A percentile compares a stretch with the other conserved stretches of the same genome.
These are phyloP conservation scores for Blastocystis sp. DNA, from an alignment of 352 stramenopile species.

Conservation along the genomic window DNA sequence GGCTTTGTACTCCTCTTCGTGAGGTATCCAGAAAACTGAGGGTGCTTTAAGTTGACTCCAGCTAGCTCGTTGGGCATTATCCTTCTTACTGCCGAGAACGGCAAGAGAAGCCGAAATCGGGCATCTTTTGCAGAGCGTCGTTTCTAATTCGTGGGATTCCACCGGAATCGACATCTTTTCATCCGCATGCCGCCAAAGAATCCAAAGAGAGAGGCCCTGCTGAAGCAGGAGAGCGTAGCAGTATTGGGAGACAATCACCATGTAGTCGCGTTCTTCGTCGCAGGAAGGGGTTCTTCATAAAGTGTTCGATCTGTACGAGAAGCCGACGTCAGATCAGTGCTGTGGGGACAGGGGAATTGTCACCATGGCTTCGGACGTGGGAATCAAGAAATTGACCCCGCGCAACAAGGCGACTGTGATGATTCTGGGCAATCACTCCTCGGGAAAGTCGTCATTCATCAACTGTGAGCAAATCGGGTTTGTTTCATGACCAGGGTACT, in stretches of 20 bases:
- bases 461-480: conserved; percentile 78
- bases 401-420: conserved; percentile 81
- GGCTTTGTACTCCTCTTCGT: conserved; percentile 84
- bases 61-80: conserved; percentile 49
- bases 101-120: too few relatives aligned
- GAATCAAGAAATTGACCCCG: conserved; percentile 76
- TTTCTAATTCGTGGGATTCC: neutral
- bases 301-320: conserved; percentile 54
- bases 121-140: too few relatives aligned
- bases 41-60: conserved; percentile 80
- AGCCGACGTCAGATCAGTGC: conserved; percentile 48
- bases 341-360: conserved; percentile 59
- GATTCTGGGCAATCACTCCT: conserved; percentile 82
- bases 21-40: conserved; percentile 85
- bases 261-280: conserved; percentile 1
- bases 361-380: conserved; percentile 37
- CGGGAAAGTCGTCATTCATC: conserved; percentile 82
- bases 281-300: conserved; percentile 53
- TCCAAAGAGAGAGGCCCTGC: neutral
- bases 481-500: conserved; percentile 75
- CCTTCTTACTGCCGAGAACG: too few relatives aligned
- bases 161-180: neutral
- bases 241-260: neutral
- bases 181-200: neutral
- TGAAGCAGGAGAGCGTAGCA: neutral